A percentile compares a stretch with the other conserved stretches of the same genome.
Conservation (phyloP, 306 rosid species). For the Quercus gilva region DNA sequence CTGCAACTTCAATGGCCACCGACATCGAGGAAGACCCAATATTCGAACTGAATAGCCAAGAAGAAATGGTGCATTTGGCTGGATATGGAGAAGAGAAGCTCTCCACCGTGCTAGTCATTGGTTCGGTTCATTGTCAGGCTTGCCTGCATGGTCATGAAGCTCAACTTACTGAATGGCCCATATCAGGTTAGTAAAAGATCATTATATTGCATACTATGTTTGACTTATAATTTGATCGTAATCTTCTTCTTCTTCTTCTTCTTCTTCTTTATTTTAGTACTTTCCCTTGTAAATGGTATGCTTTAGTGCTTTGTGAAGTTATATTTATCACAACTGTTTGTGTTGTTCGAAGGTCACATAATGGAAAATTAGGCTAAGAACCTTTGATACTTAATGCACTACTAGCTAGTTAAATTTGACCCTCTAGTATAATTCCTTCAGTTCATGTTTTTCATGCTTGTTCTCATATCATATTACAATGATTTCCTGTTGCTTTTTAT, state of each 20-base stretch:
- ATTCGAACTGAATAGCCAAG: slow-evolving; percentile 46
- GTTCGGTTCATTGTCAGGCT: slow-evolving; percentile 65
- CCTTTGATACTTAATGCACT: no score
- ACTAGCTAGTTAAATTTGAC: background rate
- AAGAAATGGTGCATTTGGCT: slow-evolving; percentile 62
- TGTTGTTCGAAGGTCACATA: no score
- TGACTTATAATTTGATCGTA: background rate
- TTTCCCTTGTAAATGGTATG: background rate
- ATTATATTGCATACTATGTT: background rate
- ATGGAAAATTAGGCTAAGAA: no score
- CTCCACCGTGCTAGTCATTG: slow-evolving; percentile 85
- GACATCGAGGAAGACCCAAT: slow-evolving; percentile 17
- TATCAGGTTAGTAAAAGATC: slow-evolving; percentile 41
- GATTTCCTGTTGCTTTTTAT: background rate
- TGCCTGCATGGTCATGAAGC: slow-evolving; percentile 27
- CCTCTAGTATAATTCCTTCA: background rate
- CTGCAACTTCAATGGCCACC: slow-evolving; percentile 16
- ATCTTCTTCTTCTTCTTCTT: background rate
- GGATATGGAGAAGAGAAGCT: slow-evolving; percentile 95
- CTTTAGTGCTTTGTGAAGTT: background rate
- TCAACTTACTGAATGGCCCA: slow-evolving; percentile 67
- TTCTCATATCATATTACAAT: background rate
- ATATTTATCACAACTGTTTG: no score
- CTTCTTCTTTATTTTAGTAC: background rate
- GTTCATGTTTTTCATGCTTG: background rate